These are phyloP conservation scores for Prunus mongolica DNA, from an alignment of 306 rosid species.

Conservation along the genomic window DNA sequence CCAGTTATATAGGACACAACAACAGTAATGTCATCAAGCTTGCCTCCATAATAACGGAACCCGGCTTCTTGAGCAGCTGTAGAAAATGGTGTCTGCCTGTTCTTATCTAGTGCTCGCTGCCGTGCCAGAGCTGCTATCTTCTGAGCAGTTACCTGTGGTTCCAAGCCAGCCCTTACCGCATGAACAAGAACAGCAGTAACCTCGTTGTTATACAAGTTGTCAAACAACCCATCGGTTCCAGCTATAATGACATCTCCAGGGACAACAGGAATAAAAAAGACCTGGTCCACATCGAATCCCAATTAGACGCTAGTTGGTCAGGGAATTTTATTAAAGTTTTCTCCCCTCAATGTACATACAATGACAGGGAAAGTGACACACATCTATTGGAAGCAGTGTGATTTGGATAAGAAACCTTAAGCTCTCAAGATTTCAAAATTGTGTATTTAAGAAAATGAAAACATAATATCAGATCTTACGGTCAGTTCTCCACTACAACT, in stretches of 20 bases:
- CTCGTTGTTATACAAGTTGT: slow-evolving; percentile 72
- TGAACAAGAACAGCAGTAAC: slow-evolving; percentile 56
- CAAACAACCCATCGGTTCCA: slow-evolving; percentile 91
- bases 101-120: slow-evolving; percentile 59
- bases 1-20: slow-evolving; percentile 65
- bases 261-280: slow-evolving; percentile 51
- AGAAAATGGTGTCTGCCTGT: slow-evolving; percentile 73
- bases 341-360: not conserved
- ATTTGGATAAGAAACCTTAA: not conserved
- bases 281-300: slow-evolving; percentile 34
- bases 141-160: slow-evolving; percentile 71
- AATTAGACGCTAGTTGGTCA: not conserved
- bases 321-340: not conserved
- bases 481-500: not conserved
- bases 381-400: not conserved
- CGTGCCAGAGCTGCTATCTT: slow-evolving; percentile 90
- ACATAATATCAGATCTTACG: not conserved
- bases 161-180: slow-evolving; percentile 57
- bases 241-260: slow-evolving; percentile 74
- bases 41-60: slow-evolving; percentile 75
- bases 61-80: slow-evolving; percentile 91
- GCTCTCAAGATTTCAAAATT: not conserved
- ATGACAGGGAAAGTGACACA: not conserved
- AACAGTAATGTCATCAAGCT: slow-evolving; percentile 87
- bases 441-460: not conserved